Conservation (phyloP, 2,329 filamentous ascomycete genomes). For the Aspergillus cejpii region DNA sequence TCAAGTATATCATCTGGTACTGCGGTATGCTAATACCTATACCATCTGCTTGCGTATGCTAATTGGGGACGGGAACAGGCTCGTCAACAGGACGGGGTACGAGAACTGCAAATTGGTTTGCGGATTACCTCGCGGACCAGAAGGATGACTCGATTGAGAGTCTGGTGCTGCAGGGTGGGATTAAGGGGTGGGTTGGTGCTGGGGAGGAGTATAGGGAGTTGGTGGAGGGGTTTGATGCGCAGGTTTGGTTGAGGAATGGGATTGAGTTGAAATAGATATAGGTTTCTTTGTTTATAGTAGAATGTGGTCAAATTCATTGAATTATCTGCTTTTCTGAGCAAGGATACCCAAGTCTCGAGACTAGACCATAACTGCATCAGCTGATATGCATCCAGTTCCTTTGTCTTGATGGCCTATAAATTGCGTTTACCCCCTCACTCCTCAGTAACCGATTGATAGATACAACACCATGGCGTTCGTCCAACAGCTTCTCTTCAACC, state of each 20-base stretch:
- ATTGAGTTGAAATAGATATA: not conserved
- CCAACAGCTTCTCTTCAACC: constrained; percentile 15
- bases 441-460: no score
- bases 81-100: constrained; percentile 51
- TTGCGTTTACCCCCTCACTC: not conserved
- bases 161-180: constrained; percentile 46
- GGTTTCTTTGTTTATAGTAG: not conserved
- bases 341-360: not conserved
- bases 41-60: not conserved
- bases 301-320: no score
- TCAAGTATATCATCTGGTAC: constrained; percentile 37
- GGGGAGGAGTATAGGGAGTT: constrained; percentile 44
- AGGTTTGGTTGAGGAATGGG: not conserved
- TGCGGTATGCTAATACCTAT: constrained; percentile 35
- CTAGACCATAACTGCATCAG: not conserved
- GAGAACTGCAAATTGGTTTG: constrained; percentile 52
- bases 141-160: constrained; percentile 43
- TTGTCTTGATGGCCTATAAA: not conserved
- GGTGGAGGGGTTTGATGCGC: constrained; percentile 38
- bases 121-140: constrained; percentile 45
- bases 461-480: constrained; percentile 18
- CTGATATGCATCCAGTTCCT: not conserved
- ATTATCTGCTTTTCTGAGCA: not conserved
- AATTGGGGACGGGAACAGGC: constrained; percentile 38
- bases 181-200: constrained; percentile 50